These are phyloP conservation scores for Nematodospora valgi DNA, from an alignment of 805 yeast genomes.

Conservation along the genomic window DNA sequence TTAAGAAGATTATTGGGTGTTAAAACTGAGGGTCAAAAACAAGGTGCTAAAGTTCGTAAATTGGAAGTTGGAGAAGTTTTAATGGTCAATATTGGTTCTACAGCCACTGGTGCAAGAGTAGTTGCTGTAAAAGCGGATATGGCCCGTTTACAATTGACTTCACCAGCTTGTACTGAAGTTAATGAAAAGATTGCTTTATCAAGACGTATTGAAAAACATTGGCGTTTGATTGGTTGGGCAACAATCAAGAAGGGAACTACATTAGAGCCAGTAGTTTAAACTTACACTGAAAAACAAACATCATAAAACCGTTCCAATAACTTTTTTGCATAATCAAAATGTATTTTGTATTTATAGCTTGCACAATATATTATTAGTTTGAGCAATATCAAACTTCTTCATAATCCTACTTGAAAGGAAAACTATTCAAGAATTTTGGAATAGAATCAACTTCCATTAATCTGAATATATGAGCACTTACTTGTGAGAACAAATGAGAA, in stretches of 20 bases:
- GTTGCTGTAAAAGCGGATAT: slow-evolving; percentile 97
- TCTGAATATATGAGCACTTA: slow-evolving; percentile 47
- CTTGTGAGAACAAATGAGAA: slow-evolving; percentile 27
- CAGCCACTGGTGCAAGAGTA: slow-evolving; percentile 99
- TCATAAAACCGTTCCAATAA: too few relatives aligned
- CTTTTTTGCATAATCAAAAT: neutral
- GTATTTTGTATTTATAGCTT: slow-evolving; percentile 4
- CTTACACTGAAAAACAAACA: too few relatives aligned
- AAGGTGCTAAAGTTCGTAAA: slow-evolving; percentile 90
- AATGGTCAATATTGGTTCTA: slow-evolving; percentile 99
- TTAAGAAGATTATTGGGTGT: slow-evolving; percentile 97
- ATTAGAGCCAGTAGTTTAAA: slow-evolving; percentile 65
- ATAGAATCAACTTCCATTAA: slow-evolving; percentile 73
- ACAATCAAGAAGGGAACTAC: slow-evolving; percentile 93
- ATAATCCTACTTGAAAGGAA: slow-evolving; percentile 3
- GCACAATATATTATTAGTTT: too few relatives aligned
- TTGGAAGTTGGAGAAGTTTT: slow-evolving; percentile 91
- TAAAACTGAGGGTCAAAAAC: slow-evolving; percentile 95
- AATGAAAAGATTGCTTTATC: slow-evolving; percentile 98
- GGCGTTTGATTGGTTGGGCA: slow-evolving; percentile 99
- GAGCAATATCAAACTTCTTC: too few relatives aligned
- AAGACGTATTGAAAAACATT: slow-evolving; percentile 98
- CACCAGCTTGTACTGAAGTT: slow-evolving; percentile 98
- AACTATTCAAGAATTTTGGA: slow-evolving; percentile 49
- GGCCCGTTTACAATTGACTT: slow-evolving; percentile 95